Conservation (phyloP, 768 basidiomycete species). For the Kwoniella pini region DNA sequence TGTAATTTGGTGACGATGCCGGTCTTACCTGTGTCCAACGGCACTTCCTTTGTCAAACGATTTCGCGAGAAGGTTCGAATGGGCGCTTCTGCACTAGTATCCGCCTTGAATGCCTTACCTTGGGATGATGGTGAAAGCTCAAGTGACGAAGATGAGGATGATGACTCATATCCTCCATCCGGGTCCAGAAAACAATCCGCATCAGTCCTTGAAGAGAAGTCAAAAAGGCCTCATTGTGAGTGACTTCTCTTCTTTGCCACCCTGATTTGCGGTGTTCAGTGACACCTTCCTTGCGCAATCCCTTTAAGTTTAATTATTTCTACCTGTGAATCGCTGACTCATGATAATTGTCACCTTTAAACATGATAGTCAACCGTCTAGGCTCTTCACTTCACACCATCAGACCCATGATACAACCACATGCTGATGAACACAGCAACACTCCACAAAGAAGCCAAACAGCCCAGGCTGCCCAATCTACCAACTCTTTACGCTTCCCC, state of each 20-base stretch:
- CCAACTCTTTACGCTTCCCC: conserved; percentile 37
- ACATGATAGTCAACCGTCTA: conserved; percentile 31
- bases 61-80: conserved; percentile 36
- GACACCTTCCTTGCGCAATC: too few relatives aligned
- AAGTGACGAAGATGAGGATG: conserved; percentile 29
- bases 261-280: not conserved
- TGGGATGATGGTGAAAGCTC: conserved; percentile 43
- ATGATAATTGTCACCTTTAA: conserved; percentile 1
- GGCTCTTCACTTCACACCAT: conserved; percentile 47
- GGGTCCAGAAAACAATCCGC: conserved; percentile 10
- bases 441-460: conserved; percentile 1
- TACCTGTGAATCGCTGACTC: too few relatives aligned
- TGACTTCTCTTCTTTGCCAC: conserved; percentile 1
- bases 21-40: not conserved
- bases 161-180: not conserved
- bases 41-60: not conserved
- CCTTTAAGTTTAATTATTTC: too few relatives aligned
- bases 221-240: conserved; percentile 28
- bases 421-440: conserved; percentile 4
- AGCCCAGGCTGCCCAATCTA: conserved; percentile 11
- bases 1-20: conserved; percentile 5
- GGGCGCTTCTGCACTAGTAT: conserved; percentile 49
- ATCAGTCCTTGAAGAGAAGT: conserved; percentile 4
- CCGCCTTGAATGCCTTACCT: conserved; percentile 44
- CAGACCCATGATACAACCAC: conserved; percentile 26